A percentile compares a stretch with the other conserved stretches of the same genome.
Evolutionary conservation across 2,329 filamentous ascomycete species (phyloP).

Genomic region (Colletotrichum sp.): DNA sequence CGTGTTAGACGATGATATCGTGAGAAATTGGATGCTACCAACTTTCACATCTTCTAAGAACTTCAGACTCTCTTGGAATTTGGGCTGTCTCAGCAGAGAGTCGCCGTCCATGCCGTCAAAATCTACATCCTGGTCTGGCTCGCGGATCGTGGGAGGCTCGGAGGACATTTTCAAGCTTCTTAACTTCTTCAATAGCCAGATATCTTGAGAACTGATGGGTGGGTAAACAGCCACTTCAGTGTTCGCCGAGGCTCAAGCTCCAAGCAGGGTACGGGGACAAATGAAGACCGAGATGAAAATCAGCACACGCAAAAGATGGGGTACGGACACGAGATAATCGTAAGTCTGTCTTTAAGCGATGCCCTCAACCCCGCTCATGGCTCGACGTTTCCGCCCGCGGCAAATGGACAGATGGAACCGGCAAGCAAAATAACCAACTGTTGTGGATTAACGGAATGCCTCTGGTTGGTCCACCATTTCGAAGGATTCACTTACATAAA

Average conservation of each 20-base stretch:
- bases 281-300: not conserved
- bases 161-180: not conserved
- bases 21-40: not conserved
- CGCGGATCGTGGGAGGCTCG: not conserved
- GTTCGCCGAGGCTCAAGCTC: not conserved
- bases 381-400: not conserved
- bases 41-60: conserved; percentile 15
- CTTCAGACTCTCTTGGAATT: not conserved
- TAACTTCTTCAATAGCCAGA: not conserved
- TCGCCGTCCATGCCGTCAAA: not conserved
- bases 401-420: not conserved
- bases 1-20: not conserved
- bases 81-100: not conserved
- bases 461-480: not conserved
- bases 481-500: not conserved
- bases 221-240: not conserved
- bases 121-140: not conserved
- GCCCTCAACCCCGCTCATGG: not conserved
- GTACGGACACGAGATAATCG: not conserved
- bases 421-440: not conserved
- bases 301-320: not conserved
- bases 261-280: not conserved
- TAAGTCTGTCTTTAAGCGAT: not conserved
- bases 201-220: not conserved
- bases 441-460: not conserved